phyloP scores from a whole-genome alignment of 1,139 yeast species.

The Suhomyces chickasaworum region DNA sequence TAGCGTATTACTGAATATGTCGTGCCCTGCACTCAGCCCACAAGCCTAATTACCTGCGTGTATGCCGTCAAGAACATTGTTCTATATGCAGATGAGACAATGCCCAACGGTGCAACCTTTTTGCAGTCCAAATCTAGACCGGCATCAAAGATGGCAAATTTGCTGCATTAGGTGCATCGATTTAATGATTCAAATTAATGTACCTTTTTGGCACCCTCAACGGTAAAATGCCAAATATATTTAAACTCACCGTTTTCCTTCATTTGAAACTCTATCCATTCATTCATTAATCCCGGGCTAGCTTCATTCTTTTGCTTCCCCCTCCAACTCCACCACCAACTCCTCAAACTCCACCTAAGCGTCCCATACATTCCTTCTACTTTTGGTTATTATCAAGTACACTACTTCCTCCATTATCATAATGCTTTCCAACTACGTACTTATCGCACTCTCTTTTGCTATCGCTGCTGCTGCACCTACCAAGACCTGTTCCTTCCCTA shows the following conservation, averaged over 20 bases:
- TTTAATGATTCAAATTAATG: too few species aligned
- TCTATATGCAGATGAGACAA: slow-evolving; percentile 2
- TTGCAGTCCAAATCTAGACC: slow-evolving; percentile 12
- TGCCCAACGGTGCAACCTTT: slow-evolving; percentile 8
- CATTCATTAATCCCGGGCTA: slow-evolving; percentile 3
- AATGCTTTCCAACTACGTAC: slow-evolving; percentile 20
- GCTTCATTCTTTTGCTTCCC: slow-evolving; percentile 10
- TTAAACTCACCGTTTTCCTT: slow-evolving; percentile 1
- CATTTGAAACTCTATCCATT: not conserved
- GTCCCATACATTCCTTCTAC: not conserved
- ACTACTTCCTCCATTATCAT: not conserved
- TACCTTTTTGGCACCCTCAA: too few species aligned
- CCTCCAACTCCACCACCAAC: too few species aligned
- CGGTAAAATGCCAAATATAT: not conserved
- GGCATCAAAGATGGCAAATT: not conserved
- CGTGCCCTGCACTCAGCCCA: not conserved
- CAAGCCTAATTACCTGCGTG: not conserved
- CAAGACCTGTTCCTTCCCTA: slow-evolving; percentile 65
- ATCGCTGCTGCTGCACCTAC: slow-evolving; percentile 31
- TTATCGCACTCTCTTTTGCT: slow-evolving; percentile 21
- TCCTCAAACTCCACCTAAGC: too few species aligned
- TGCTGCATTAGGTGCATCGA: not conserved
- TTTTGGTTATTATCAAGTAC: not conserved
- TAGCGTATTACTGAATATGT: not conserved
- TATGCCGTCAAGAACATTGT: slow-evolving; percentile 4